Percentiles rank a stretch among this genome's conserved stretches.
Conservation (phyloP, 2,329 filamentous ascomycete species). For the Chalaropsis thielavioides region DNA sequence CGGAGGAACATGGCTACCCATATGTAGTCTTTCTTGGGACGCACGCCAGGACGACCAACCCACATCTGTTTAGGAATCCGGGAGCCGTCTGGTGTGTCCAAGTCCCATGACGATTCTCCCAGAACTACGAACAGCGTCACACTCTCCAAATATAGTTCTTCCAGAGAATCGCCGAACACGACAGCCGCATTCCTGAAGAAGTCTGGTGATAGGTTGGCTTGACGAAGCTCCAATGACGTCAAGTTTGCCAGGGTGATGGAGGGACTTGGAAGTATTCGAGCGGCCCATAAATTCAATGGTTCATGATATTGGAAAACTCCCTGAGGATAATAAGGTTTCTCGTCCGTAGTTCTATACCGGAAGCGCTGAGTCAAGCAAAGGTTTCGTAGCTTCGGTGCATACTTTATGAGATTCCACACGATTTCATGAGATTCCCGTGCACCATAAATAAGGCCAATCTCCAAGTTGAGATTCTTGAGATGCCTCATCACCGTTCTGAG, state of each 20-base stretch:
- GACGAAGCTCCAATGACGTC: constrained; percentile 32
- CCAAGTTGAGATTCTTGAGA: constrained; percentile 34
- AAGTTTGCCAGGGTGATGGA: constrained; percentile 20
- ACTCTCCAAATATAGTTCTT: background rate
- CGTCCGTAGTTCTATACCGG: background rate
- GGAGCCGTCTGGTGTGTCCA: too few species aligned
- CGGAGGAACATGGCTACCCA: constrained; percentile 33
- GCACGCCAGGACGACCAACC: constrained; percentile 32
- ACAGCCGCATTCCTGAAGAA: constrained; percentile 22
- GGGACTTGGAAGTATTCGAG: background rate
- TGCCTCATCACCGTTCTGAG: constrained; percentile 30
- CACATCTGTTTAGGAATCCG: constrained; percentile 27
- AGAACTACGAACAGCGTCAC: background rate
- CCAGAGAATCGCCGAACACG: background rate
- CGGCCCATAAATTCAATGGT: background rate
- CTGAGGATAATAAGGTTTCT: too few species aligned
- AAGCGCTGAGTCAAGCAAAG: background rate
- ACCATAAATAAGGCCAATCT: constrained; percentile 19
- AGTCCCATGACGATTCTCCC: background rate
- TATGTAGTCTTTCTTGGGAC: constrained; percentile 25
- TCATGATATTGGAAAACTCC: too few species aligned
- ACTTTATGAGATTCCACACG: background rate
- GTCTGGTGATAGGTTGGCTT: constrained; percentile 28
- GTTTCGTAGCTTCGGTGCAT: background rate
- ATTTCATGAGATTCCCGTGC: background rate